These are phyloP conservation scores for Glonium stellatum DNA, from an alignment of 495 filamentous ascomycete species.

Conservation along the genomic window DNA sequence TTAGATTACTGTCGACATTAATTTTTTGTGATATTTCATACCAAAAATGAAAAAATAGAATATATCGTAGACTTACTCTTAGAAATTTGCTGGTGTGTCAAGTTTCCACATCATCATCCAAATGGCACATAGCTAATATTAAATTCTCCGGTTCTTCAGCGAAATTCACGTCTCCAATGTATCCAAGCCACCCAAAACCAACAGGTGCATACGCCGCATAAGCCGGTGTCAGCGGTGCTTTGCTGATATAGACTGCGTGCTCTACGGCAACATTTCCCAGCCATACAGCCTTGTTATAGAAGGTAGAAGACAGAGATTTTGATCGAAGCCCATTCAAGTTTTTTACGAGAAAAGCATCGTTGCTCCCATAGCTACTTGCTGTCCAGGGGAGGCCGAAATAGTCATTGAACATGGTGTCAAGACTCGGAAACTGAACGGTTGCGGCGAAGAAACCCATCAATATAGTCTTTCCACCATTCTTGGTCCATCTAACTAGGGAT, in stretches of 20 bases:
- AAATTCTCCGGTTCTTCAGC: conserved; percentile 20
- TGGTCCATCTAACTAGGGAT: conserved; percentile 14
- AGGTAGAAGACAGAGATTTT: conserved; percentile 4
- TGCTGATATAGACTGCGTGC: conserved; percentile 13
- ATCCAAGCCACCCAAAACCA: conserved; percentile 22
- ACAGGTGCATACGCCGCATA: conserved; percentile 22
- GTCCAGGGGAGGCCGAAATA: conserved; percentile 21
- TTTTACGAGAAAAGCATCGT: conserved; percentile 4
- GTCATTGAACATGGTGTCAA: conserved; percentile 12
- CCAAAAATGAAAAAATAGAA: too few relatives aligned
- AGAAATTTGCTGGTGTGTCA: not conserved
- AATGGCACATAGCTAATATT: conserved; percentile 26
- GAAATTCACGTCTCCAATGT: conserved; percentile 22
- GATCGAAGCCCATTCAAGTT: conserved; percentile 12
- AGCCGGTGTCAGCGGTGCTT: too few relatives aligned
- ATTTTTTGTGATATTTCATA: too few relatives aligned
- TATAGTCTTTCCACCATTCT: conserved; percentile 22
- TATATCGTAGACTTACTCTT: too few relatives aligned
- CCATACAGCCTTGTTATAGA: conserved; percentile 19
- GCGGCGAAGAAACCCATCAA: conserved; percentile 20
- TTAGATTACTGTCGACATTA: too few relatives aligned
- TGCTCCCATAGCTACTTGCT: not conserved
- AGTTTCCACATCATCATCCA: conserved; percentile 6
- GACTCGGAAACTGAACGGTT: not conserved
- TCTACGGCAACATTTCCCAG: conserved; percentile 11